A percentile compares a stretch with the other conserved stretches of the same genome.
These are phyloP conservation scores for Cryptosporidium baileyi DNA, from an alignment of 169 alveolate genomes.

Conservation along the genomic window DNA sequence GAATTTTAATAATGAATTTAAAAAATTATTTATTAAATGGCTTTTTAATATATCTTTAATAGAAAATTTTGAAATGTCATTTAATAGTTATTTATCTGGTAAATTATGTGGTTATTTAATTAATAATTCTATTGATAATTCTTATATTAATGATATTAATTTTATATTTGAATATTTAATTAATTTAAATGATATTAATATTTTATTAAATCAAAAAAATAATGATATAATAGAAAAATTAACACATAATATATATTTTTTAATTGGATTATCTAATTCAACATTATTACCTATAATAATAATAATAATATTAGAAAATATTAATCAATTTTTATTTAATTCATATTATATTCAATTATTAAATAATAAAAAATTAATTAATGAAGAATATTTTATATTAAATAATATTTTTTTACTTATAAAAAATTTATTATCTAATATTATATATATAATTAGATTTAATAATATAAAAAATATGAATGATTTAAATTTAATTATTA, in stretches of 20 bases:
- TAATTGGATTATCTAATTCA: conserved; percentile 35
- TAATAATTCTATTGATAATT: background rate
- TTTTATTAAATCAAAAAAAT: background rate
- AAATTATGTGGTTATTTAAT: background rate
- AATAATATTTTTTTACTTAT: conserved; percentile 14
- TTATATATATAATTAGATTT: background rate
- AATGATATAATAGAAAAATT: conserved; percentile 12
- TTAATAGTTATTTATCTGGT: conserved; percentile 24
- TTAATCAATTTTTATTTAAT: background rate
- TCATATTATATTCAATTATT: conserved; percentile 10
- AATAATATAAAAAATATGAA: background rate
- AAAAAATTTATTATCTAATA: conserved; percentile 7
- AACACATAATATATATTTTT: conserved; percentile 7
- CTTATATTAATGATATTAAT: background rate
- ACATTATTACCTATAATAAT: background rate
- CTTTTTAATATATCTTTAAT: background rate
- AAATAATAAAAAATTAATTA: background rate
- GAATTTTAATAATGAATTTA: background rate
- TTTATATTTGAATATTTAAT: background rate
- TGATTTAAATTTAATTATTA: background rate
- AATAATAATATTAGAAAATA: background rate
- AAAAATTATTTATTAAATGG: conserved; percentile 1
- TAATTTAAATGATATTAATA: background rate
- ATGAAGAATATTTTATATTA: background rate
- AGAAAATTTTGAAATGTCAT: conserved; percentile 31